phyloP scores from a whole-genome alignment of 2,329 filamentous ascomycete species.

The Alternaria ethzedia region DNA sequence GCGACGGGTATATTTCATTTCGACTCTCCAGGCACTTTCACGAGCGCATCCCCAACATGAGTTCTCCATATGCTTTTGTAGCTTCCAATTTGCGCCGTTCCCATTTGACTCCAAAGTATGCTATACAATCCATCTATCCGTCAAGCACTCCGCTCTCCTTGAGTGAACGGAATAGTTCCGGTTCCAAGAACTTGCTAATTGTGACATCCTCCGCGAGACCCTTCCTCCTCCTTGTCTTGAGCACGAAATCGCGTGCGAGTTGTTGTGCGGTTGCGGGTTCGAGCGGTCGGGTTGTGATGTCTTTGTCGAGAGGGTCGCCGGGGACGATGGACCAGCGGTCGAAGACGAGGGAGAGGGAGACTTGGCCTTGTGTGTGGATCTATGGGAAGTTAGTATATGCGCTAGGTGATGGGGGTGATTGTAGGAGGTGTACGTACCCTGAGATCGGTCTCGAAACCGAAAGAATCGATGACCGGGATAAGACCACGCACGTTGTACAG shows the following conservation, averaged over 20 bases:
- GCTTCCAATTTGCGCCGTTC: background rate
- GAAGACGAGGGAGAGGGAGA: constrained; percentile 89
- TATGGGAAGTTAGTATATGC: constrained; percentile 9
- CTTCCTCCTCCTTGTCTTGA: constrained; percentile 94
- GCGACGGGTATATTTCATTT: constrained; percentile 12
- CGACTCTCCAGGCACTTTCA: background rate
- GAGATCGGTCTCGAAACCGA: constrained; percentile 97
- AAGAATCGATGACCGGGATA: constrained; percentile 94
- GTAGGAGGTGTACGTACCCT: constrained; percentile 51
- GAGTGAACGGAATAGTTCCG: constrained; percentile 86
- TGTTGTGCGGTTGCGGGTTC: constrained; percentile 88
- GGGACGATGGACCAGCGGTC: constrained; percentile 96
- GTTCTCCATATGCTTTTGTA: constrained; percentile 1
- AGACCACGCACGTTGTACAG: constrained; percentile 90
- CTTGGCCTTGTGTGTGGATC: constrained; percentile 93
- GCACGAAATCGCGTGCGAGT: constrained; percentile 91
- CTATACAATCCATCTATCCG: constrained; percentile 42
- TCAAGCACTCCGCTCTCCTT: constrained; percentile 89
- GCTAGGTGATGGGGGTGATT: constrained; percentile 3
- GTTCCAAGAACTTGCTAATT: constrained; percentile 94
- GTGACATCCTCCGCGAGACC: constrained; percentile 94
- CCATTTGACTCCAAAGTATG: constrained; percentile 20
- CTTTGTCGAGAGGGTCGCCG: constrained; percentile 90
- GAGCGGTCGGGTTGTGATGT: constrained; percentile 79
- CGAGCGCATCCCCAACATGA: background rate